Percentiles rank a stretch among this genome's conserved stretches.
phyloP scores from a whole-genome alignment of 2,329 filamentous ascomycete species.

The Colletotrichum orchidophilum region DNA sequence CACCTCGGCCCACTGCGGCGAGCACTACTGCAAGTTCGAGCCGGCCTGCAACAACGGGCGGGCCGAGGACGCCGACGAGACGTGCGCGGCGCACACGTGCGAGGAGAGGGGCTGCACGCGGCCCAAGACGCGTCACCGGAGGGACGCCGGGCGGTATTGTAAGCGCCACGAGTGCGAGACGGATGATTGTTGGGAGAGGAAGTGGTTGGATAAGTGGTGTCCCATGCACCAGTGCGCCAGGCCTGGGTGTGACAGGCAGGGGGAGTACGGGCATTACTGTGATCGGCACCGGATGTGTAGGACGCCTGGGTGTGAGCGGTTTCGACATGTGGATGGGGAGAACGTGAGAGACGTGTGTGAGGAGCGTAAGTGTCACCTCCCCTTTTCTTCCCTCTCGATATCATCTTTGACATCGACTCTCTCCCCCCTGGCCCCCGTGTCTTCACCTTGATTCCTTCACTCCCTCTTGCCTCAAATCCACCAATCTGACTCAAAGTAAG shows the following conservation, averaged over 20 bases:
- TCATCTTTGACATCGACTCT: not conserved
- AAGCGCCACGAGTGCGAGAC: slow-evolving; percentile 40
- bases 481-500: not conserved
- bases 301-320: slow-evolving; percentile 22
- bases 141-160: slow-evolving; percentile 29
- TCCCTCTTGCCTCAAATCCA: not conserved
- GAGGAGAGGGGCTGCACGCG: slow-evolving; percentile 38
- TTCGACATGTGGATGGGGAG: slow-evolving; percentile 25
- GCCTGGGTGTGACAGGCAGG: slow-evolving; percentile 39
- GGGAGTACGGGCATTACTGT: slow-evolving; percentile 36
- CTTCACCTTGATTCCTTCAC: not conserved
- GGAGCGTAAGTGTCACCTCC: slow-evolving; percentile 36
- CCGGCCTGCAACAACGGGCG: slow-evolving; percentile 38
- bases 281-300: slow-evolving; percentile 35
- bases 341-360: slow-evolving; percentile 34
- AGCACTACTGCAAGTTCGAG: slow-evolving; percentile 41
- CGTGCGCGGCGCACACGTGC: slow-evolving; percentile 38
- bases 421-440: not conserved
- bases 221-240: slow-evolving; percentile 40
- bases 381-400: not conserved
- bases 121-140: slow-evolving; percentile 14
- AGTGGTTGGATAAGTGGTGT: slow-evolving; percentile 37
- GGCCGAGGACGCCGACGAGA: slow-evolving; percentile 19
- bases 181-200: slow-evolving; percentile 37
- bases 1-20: slow-evolving; percentile 39